These are phyloP conservation scores for Daldinia vernicosa DNA, from an alignment of 495 filamentous ascomycete genomes.

Conservation along the genomic window DNA sequence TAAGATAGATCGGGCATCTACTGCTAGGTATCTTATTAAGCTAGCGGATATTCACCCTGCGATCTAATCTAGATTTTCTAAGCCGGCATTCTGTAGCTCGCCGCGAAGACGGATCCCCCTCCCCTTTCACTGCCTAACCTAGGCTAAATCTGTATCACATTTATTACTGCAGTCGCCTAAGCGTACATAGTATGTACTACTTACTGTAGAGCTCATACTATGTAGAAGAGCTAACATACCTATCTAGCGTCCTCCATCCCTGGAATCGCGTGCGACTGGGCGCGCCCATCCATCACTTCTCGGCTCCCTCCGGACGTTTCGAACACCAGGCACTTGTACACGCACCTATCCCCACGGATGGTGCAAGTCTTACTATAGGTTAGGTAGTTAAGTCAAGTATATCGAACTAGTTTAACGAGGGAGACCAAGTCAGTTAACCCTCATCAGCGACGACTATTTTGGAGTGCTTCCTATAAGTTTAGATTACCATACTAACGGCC, in stretches of 20 bases:
- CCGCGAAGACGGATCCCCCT: constrained; percentile 10
- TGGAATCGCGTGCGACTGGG: constrained; percentile 41
- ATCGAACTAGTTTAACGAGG: not conserved
- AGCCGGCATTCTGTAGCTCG: constrained; percentile 15
- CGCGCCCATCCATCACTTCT: constrained; percentile 37
- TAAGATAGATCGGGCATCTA: constrained; percentile 27
- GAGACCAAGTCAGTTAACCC: not conserved
- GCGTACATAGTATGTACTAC: too few relatives aligned
- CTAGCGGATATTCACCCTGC: constrained; percentile 26
- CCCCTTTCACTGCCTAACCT: constrained; percentile 11
- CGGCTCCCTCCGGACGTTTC: constrained; percentile 41
- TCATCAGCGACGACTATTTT: not conserved
- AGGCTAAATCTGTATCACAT: constrained; percentile 36
- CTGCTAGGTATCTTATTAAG: constrained; percentile 13
- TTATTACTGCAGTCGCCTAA: constrained; percentile 1
- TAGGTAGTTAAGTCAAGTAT: not conserved
- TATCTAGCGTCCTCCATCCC: constrained; percentile 36
- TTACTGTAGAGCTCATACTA: constrained; percentile 9
- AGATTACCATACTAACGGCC: not conserved
- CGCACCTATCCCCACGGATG: constrained; percentile 30
- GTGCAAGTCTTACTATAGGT: not conserved
- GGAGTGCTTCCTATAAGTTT: not conserved
- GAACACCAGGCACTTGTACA: constrained; percentile 21
- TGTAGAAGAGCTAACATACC: constrained; percentile 26
- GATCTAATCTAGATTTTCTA: constrained; percentile 26